A percentile compares a stretch with the other conserved stretches of the same genome.
phyloP scores from a whole-genome alignment of 257 asterid species.

The Nicotiana paniculata region DNA sequence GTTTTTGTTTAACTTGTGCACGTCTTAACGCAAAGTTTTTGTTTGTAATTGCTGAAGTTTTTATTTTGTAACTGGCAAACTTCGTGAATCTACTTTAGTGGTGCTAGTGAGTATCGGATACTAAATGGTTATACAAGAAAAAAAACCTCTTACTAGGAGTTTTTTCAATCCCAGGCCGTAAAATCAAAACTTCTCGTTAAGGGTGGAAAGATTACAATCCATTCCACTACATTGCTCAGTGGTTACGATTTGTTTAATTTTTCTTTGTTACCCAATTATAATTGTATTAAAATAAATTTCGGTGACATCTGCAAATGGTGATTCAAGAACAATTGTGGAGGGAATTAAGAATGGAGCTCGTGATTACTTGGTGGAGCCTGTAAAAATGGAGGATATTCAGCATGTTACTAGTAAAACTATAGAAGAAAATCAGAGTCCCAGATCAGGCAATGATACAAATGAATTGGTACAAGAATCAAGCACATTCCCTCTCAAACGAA shows the following conservation, averaged over 20 bases:
- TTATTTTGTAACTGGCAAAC: too few relatives aligned
- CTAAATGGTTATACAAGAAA: too few relatives aligned
- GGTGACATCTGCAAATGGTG: constrained; percentile 17
- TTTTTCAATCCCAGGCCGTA: not conserved
- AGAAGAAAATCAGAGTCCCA: not conserved
- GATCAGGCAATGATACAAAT: not conserved
- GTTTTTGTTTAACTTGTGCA: too few relatives aligned
- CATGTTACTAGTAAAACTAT: not conserved
- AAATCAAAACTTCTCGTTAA: not conserved
- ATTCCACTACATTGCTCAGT: not conserved
- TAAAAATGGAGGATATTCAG: constrained; percentile 10
- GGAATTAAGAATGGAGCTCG: constrained; percentile 9
- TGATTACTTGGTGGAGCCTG: constrained; percentile 12
- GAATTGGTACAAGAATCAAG: not conserved
- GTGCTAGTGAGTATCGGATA: not conserved
- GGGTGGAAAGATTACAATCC: not conserved
- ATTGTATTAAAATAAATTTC: not conserved
- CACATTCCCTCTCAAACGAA: not conserved
- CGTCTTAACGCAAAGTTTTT: too few relatives aligned
- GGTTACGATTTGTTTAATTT: not conserved
- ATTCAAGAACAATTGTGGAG: not conserved
- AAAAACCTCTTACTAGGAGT: not conserved
- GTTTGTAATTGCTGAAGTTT: too few relatives aligned
- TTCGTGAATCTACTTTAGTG: not conserved
- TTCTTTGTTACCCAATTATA: not conserved